Evolutionary conservation across 495 filamentous ascomycete genomes (phyloP).

Genomic region (Baudoinia panamericana): DNA sequence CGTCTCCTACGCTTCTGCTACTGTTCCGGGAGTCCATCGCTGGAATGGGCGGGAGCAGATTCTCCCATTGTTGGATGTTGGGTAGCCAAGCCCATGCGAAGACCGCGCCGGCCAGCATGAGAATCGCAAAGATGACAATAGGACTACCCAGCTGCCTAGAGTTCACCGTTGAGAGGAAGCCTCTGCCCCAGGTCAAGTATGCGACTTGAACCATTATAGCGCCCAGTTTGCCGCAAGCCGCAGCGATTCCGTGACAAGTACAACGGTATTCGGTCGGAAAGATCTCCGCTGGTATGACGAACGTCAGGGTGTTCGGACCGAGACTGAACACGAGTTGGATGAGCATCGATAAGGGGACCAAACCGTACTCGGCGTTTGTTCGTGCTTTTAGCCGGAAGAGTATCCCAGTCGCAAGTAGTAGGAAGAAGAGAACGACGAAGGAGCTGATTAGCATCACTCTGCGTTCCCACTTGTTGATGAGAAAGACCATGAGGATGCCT

Average conservation of each 20-base stretch:
- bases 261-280: slow-evolving; percentile 32
- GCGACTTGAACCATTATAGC: slow-evolving; percentile 28
- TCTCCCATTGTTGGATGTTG: too few relatives aligned
- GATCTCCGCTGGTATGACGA: slow-evolving; percentile 38
- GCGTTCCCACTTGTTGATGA: slow-evolving; percentile 37
- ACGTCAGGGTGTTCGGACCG: slow-evolving; percentile 50
- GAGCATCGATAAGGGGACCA: slow-evolving; percentile 44
- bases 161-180: not conserved
- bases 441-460: slow-evolving; percentile 20
- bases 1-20: too few relatives aligned
- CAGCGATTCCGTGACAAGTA: slow-evolving; percentile 34
- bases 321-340: slow-evolving; percentile 54
- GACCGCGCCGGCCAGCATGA: slow-evolving; percentile 1
- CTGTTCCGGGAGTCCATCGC: too few relatives aligned
- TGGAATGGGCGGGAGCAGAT: too few relatives aligned
- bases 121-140: slow-evolving; percentile 1
- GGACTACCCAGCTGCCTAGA: not conserved
- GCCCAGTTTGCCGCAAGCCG: slow-evolving; percentile 33
- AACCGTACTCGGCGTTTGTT: slow-evolving; percentile 30
- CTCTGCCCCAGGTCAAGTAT: slow-evolving; percentile 3
- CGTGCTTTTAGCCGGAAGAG: slow-evolving; percentile 36
- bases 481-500: slow-evolving; percentile 33
- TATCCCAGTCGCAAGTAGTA: slow-evolving; percentile 37
- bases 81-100: slow-evolving; percentile 7
- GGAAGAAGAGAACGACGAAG: slow-evolving; percentile 35